Evolutionary conservation across 192 early-diverging fungal genomes (phyloP).

Genomic region (Chytriomyces sp.): DNA sequence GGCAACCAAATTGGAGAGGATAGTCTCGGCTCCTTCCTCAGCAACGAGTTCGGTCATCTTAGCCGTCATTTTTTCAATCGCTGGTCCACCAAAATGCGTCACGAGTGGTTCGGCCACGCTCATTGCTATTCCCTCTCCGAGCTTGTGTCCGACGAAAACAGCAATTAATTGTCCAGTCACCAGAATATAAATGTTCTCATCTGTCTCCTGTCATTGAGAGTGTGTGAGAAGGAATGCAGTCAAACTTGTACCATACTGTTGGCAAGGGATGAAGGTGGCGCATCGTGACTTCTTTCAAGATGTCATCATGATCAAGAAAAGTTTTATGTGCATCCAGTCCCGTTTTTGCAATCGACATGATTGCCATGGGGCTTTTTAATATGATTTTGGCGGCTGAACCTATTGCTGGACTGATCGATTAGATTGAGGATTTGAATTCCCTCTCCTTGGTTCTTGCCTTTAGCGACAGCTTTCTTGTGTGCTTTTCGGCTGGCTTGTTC

Average conservation of each 20-base stretch:
- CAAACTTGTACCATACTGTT: not conserved
- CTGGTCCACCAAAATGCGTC: conserved; percentile 22
- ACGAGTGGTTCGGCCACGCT: conserved; percentile 13
- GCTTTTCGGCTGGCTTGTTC: conserved; percentile 9
- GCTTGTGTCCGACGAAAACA: conserved; percentile 22
- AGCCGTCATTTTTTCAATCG: conserved; percentile 10
- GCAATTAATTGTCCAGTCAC: conserved; percentile 24
- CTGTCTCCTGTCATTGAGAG: not conserved
- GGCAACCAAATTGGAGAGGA: not conserved
- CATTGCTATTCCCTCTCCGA: conserved; percentile 5
- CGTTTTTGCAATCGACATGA: conserved; percentile 11
- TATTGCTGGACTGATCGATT: no score
- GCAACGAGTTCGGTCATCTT: conserved; percentile 2
- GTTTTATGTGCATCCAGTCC: conserved; percentile 10
- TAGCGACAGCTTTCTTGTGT: conserved; percentile 17
- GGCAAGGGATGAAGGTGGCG: not conserved
- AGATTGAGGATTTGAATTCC: no score
- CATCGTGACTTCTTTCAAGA: conserved; percentile 6
- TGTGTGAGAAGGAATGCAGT: not conserved
- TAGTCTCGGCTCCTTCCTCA: not conserved
- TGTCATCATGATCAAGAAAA: conserved; percentile 7
- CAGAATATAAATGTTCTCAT: conserved; percentile 19
- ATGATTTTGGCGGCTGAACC: conserved; percentile 19
- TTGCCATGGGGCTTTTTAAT: conserved; percentile 15
- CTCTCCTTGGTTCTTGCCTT: no score